Evolutionary conservation across 371 early-diverging fungal species (phyloP), one percentile per base, ranked within the genome.

Genomic region (Rhizomucor pusillus): DNA sequence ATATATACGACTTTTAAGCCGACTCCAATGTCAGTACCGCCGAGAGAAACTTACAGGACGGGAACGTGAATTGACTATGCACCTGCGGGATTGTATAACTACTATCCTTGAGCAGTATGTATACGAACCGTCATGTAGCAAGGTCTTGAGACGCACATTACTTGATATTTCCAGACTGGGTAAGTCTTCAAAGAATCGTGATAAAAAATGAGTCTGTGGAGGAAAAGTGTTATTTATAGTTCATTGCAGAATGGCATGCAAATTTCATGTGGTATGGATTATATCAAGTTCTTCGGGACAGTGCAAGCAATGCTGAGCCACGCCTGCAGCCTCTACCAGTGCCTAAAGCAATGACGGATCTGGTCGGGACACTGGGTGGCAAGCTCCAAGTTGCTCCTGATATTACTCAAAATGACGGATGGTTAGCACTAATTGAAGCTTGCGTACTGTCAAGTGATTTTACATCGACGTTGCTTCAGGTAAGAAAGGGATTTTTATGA

Each of bases 241-340:
- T 37, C 11, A 9, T 37, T 37, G 9, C 37, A 14, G 37, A 37
- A 16, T 40, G 0, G 1, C 37, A 11, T 37, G 13, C 44, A 39
- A 25, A 67, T 64, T 58, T 37, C 64, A 65, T 64, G 43, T 54
- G 47, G 51, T 56, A 14, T 61, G 52, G 13, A 41, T 64, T 5
- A 13, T 54, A 5, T 25, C 13, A 14, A 14, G 0, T 5, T 16
- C 18, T n/a, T 35, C 12, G 6, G 19, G 18, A 1, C 19, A 24
- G 6, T 14, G 33, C 36, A n/a, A 47, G 20, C n/a, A 47, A 37
- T 23, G 4, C 34, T 13, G 14, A 18, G 1, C 23, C 37, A 54
- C 54, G 46, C 2, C n/a, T 14, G 6, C 23, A 39, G 10, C 37
- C 46, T 6, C 18, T 43, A 11, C 14, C 47, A 9, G 35, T 54